Evolutionary conservation across 805 yeast species (phyloP).

Genomic region (Torulaspora quercuum): DNA sequence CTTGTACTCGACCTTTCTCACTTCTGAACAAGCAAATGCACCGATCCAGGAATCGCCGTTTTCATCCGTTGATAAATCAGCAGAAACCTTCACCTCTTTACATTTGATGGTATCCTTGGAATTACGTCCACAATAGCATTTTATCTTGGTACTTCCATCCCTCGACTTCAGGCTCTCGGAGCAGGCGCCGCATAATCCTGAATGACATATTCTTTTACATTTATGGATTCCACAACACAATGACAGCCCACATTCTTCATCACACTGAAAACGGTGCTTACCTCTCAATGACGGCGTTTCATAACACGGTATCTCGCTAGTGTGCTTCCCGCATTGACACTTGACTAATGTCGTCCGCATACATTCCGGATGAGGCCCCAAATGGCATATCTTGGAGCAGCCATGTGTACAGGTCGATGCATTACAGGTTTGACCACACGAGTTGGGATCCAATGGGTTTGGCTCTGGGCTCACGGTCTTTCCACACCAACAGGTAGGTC

Average conservation of each 20-base stretch:
- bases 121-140: conserved; percentile 76
- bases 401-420: conserved; percentile 66
- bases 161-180: conserved; percentile 38
- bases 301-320: conserved; percentile 67
- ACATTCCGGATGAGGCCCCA: conserved; percentile 84
- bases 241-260: conserved; percentile 52
- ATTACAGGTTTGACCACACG: conserved; percentile 83
- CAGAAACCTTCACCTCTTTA: conserved; percentile 42
- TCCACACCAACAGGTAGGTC: conserved; percentile 79
- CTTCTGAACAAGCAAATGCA: conserved; percentile 45
- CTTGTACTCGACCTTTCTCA: conserved; percentile 48
- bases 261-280: conserved; percentile 42
- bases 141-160: conserved; percentile 29
- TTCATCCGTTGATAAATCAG: conserved; percentile 36
- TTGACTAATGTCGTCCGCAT: conserved; percentile 65
- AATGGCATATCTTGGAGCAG: conserved; percentile 76
- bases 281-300: conserved; percentile 68
- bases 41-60: conserved; percentile 47
- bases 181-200: conserved; percentile 82
- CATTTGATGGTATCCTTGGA: conserved; percentile 37
- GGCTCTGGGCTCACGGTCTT: conserved; percentile 62
- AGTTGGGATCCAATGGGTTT: conserved; percentile 65
- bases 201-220: conserved; percentile 65
- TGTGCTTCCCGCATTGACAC: conserved; percentile 71
- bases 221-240: conserved; percentile 71